phyloP scores from a whole-genome alignment of 805 yeast species.

The Crinitomyces ghanaensis region DNA sequence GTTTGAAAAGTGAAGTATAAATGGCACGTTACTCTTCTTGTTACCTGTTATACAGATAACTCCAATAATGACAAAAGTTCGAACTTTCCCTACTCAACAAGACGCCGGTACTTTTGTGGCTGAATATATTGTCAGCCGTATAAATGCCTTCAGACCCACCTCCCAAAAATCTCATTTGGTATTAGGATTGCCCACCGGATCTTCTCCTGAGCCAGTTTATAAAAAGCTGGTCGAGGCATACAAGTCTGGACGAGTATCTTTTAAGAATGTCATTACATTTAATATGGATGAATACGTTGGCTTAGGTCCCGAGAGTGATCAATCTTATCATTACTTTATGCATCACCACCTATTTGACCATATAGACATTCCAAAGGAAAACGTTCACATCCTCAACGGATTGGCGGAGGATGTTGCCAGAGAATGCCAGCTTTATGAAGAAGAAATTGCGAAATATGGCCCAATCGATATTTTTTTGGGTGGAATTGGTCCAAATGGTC shows the following conservation, averaged over 20 bases:
- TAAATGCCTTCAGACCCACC: constrained; percentile 37
- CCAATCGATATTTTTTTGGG: constrained; percentile 44
- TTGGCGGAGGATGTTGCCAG: constrained; percentile 32
- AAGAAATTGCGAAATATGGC: constrained; percentile 36
- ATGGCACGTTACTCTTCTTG: no score
- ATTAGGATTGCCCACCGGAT: constrained; percentile 50
- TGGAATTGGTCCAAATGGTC: constrained; percentile 53
- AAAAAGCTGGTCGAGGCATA: constrained; percentile 34
- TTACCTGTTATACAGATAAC: no score
- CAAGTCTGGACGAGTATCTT: constrained; percentile 32
- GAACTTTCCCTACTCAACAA: constrained; percentile 9
- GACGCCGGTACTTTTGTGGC: constrained; percentile 31
- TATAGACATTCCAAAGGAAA: constrained; percentile 39
- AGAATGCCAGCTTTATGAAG: constrained; percentile 41
- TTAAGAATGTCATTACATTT: constrained; percentile 44
- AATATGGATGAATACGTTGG: constrained; percentile 54
- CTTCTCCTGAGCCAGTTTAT: constrained; percentile 48
- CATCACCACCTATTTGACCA: constrained; percentile 43
- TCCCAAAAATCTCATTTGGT: constrained; percentile 35
- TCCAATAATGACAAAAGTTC: no score
- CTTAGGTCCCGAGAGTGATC: constrained; percentile 35
- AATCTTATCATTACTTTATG: constrained; percentile 51
- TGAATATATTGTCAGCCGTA: constrained; percentile 32
- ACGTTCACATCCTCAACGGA: constrained; percentile 47
- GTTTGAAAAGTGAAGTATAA: no score